phyloP scores from a whole-genome alignment of 2,329 filamentous ascomycete genomes.

The Phialophora tarda region DNA sequence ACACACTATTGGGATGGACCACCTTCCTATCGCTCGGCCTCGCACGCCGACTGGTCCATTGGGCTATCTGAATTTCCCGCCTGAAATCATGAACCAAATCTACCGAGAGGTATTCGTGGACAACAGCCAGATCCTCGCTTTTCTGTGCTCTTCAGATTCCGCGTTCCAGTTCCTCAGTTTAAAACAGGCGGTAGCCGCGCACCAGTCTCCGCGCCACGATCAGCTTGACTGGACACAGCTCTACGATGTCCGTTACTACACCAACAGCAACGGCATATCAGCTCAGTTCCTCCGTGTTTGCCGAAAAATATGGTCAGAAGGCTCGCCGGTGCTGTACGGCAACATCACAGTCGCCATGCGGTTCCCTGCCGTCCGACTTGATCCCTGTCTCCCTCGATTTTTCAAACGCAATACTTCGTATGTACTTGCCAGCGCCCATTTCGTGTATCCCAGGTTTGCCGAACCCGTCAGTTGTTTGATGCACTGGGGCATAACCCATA shows the following conservation, averaged over 20 bases:
- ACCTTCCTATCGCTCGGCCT: neutral
- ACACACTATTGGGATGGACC: conserved; percentile 12
- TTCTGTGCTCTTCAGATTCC: conserved; percentile 26
- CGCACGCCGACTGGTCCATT: conserved; percentile 18
- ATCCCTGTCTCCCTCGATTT: conserved; percentile 14
- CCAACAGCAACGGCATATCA: conserved; percentile 21
- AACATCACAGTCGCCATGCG: conserved; percentile 26
- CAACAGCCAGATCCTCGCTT: conserved; percentile 20
- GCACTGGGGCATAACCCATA: neutral
- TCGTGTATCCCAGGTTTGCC: conserved; percentile 2
- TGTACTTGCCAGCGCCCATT: conserved; percentile 18
- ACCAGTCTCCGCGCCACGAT: neutral
- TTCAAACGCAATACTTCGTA: conserved; percentile 20
- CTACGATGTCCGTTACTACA: conserved; percentile 18
- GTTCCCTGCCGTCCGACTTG: neutral
- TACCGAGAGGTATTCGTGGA: conserved; percentile 28
- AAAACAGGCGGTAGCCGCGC: conserved; percentile 4
- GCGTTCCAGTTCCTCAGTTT: conserved; percentile 4
- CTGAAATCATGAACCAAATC: conserved; percentile 28
- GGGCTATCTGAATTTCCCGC: conserved; percentile 28
- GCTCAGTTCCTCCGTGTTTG: conserved; percentile 31
- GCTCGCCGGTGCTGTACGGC: conserved; percentile 22
- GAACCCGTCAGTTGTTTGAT: neutral
- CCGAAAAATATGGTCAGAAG: conserved; percentile 25
- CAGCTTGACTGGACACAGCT: conserved; percentile 16